Base-by-base conservation (phyloP, 1,139 yeast species). In the Pneumocystis carinii region DNA sequence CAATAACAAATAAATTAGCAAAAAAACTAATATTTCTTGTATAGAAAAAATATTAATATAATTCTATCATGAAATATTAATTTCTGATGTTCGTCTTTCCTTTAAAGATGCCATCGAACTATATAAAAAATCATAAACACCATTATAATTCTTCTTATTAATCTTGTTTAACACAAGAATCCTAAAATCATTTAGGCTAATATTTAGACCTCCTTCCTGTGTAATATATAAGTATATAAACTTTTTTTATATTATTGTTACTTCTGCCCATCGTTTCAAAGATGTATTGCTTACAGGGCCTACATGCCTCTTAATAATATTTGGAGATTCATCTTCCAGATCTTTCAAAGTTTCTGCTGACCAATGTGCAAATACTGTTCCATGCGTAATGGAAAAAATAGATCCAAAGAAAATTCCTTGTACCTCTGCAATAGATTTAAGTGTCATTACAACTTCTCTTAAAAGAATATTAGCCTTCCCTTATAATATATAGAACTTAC, bases 341-440 rank as follows among this genome's bases (percentile, higher is more conserved):
- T 70, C 70, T 74, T 83, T 74, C 6, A 83, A 69, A 1, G 78
- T 71, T 17, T 76, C 76, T 0, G 83, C 77, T 19, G 80, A 74
- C 1, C 80, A 68, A 36, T 75, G 78, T 1, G 82, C 75, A 72
- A 83, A 80, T 1, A 83, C 75, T 0, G 89, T 85, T 35, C 82
- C 76, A 63, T 82, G 79, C 64, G 83, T 79, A 0, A 85, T 64
- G 59, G 82, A 79, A 48, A 83, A 86, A 5, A 79, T 70, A 14
- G 55, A 75, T 70, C 56, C 75, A 73, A 42, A 75, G 68, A 19
- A 66, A 59, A 56, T 55, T 62, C 29, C 53, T 71, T 55, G 62
- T 41, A 17, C 12, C 3, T 41, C 59, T 17, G 37, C 60, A 8
- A 32, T n/a, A 24, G 60, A 55, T n/a, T 36, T 60, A n/a, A 38